phyloP scores from a whole-genome alignment of 257 asterid species.

The Gentiana macrophylla region DNA sequence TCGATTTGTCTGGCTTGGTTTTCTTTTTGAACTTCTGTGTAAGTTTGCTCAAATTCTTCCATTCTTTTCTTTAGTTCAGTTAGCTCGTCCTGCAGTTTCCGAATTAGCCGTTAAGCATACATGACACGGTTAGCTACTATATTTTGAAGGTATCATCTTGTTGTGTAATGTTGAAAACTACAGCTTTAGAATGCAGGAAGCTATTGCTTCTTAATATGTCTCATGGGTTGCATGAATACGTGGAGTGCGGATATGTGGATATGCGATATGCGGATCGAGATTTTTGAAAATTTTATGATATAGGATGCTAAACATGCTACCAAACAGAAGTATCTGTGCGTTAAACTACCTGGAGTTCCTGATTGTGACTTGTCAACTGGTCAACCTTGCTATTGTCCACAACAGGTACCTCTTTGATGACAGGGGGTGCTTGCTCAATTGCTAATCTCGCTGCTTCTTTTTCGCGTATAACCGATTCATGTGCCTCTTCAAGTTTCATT shows the following conservation, averaged over 20 bases:
- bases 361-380: constrained; percentile 58
- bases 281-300: too few relatives aligned
- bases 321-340: not conserved
- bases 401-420: constrained; percentile 78
- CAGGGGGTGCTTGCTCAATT: constrained; percentile 88
- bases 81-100: constrained; percentile 50
- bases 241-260: too few relatives aligned
- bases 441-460: constrained; percentile 81
- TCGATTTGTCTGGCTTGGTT: constrained; percentile 50
- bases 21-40: constrained; percentile 48
- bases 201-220: not conserved
- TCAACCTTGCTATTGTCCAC: constrained; percentile 72
- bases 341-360: constrained; percentile 57
- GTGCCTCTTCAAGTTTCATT: constrained; percentile 64
- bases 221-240: too few relatives aligned
- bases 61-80: constrained; percentile 48
- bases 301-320: constrained; percentile 2
- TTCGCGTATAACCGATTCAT: constrained; percentile 51
- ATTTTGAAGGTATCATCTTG: not conserved
- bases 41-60: constrained; percentile 50
- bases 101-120: not conserved
- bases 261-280: too few relatives aligned
- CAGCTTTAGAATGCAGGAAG: not conserved
- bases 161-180: not conserved
- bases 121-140: not conserved